These are phyloP conservation scores for Danielia reshetovae DNA, from an alignment of 805 yeast species.

Conservation along the genomic window DNA sequence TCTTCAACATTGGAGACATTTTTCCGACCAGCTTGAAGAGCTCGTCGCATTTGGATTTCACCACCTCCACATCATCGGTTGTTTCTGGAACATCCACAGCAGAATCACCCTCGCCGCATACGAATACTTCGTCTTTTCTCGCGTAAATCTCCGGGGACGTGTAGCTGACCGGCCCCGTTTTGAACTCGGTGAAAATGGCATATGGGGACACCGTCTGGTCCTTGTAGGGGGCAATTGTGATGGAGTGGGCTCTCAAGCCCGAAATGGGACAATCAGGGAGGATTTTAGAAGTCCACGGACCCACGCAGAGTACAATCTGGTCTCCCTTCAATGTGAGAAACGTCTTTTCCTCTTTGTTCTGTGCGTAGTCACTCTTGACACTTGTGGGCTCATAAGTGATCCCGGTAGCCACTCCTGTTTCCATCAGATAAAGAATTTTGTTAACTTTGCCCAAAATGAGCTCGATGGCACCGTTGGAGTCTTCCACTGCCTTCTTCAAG, in stretches of 20 bases:
- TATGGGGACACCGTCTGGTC: conserved; percentile 77
- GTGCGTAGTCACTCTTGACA: conserved; percentile 22
- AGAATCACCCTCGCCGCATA: conserved; percentile 96
- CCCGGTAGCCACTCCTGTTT: conserved; percentile 67
- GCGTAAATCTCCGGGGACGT: conserved; percentile 95
- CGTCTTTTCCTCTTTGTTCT: conserved; percentile 19
- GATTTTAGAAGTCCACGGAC: conserved; percentile 95
- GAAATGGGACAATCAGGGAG: conserved; percentile 92
- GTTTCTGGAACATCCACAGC: conserved; percentile 89
- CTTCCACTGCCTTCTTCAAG: conserved; percentile 71
- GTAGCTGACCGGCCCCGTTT: conserved; percentile 59
- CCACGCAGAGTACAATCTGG: conserved; percentile 80
- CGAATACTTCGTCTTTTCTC: conserved; percentile 90
- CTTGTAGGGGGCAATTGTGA: conserved; percentile 77
- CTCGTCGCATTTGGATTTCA: conserved; percentile 82
- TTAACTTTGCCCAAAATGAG: conserved; percentile 80
- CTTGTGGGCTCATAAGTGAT: conserved; percentile 56
- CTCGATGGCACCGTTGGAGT: conserved; percentile 69
- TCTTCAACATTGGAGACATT: conserved; percentile 62
- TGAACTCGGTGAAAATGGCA: conserved; percentile 90
- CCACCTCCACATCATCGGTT: conserved; percentile 89
- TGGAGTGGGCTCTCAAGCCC: conserved; percentile 92
- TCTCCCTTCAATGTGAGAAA: conserved; percentile 57
- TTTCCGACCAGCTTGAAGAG: conserved; percentile 77
- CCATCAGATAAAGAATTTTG: conserved; percentile 58